Evolutionary conservation across 2,329 filamentous ascomycete genomes (phyloP), one percentile per base, ranked within the genome.

Genomic region (Penicillium decumbens): DNA sequence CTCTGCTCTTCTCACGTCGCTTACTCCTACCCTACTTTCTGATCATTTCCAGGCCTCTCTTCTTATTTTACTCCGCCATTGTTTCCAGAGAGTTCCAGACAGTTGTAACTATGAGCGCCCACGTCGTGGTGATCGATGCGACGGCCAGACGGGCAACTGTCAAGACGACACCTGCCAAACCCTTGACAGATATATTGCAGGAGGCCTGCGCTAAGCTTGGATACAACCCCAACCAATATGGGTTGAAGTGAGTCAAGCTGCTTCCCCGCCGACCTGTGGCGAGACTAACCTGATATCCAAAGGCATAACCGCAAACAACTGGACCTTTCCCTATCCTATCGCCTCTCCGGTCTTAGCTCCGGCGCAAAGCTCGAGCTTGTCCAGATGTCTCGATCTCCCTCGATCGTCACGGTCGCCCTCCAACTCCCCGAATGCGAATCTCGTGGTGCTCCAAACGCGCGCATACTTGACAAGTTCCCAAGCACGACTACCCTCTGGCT

Each of bases 331-430:
- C 80, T 89, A 48, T 86, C 88, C 37, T 89, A 91, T 67, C 85
- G 92, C 41, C 82, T 92, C 25, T 87, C 90, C 4, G 89, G 90
- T 43, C 84, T 98, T 5, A 78, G 80, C 10, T 81, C 88, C 32
- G 93, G 93, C 54, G 92, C 93, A 51, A 95, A 95, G 66, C 82
- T 98, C 50, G 91, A 97, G 66, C 87, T 98, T 43, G 86, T 96
- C 20, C 84, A 89, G 65, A 84, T 87, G 51, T 93, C 91, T 40
- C 88, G 88, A 49, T 93, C 90, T 0, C 87, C 91, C 0, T 85
- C 89, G 1, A 86, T 87, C 41, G 86, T 98, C 48, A 90, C 87
- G 35, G 86, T 98, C 37, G 92, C 89, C n/a, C 75, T 98, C 10
- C 88, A 95, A 65, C 76, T 96, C 25, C 88, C 89, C 3, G 79